Evolutionary conservation across 805 yeast genomes (phyloP), one percentile per base, ranked within the genome.

Genomic region (Candida railenensis): DNA sequence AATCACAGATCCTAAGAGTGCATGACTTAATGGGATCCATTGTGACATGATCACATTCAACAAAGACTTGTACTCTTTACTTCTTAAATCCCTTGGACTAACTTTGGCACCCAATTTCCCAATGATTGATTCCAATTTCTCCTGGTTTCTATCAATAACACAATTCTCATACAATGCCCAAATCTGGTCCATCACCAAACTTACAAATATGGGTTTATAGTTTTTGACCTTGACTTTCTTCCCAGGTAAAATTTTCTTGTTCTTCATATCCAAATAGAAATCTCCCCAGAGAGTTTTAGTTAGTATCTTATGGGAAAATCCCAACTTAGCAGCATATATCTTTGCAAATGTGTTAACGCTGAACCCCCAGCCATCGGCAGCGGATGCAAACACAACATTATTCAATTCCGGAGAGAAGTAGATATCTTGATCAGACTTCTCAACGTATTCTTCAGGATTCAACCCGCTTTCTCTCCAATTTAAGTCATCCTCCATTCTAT

Each of bases 361-460:
- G 65, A 94, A 94, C 1, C 98, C 99, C 98, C 99, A 94, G 11
- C 98, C 98, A 67, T 94, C 99, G 16, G 87, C 74, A 1, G 99
- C 99, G 22, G 81, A 76, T 0, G 96, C 92, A 71, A 92, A 92
- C 0, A 92, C 81, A 3, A 92, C 97, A 59, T 92, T 92, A 60
- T 89, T 89, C 53, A 81, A 78, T 43, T 85, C 87, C 0, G 99
- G 99, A 15, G 88, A 77, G 52, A 92, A 92, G 61, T 91, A 91
- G 21, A 91, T 67, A 55, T 84, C 95, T 32, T 83, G 80, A 62
- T 91, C 98, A 53, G 82, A 87, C 49, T 77, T 78, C 53, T 89
- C 96, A 19, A 84, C 76, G 57, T 74, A 87, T 45, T 83, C 85
- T 32, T 76, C 69, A 15, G 65, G 61, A 42, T 62, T 59, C 49